Percentiles rank a stretch among this genome's conserved stretches.
phyloP scores from a whole-genome alignment of 257 asterid genomes.

The Fraxinus americana region DNA sequence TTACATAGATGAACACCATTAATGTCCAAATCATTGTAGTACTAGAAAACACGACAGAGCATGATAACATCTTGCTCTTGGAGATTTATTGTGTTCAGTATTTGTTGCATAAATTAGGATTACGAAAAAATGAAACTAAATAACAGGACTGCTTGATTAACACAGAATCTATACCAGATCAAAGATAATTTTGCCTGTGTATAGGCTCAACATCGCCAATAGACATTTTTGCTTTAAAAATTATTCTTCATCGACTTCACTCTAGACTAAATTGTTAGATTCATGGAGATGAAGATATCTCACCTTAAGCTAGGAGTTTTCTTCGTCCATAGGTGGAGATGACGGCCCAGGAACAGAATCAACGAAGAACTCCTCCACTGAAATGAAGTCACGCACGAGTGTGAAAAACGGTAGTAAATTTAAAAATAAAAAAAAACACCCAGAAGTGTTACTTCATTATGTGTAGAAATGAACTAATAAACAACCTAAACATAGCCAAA shows the following conservation, averaged over 20 bases:
- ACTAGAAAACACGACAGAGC: constrained; percentile 27
- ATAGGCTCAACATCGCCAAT: background rate
- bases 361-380: constrained; percentile 74
- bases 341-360: constrained; percentile 53
- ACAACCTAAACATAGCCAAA: background rate
- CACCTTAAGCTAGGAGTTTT: constrained; percentile 55
- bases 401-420: background rate
- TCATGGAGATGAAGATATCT: background rate
- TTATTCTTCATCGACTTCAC: constrained; percentile 25
- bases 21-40: background rate
- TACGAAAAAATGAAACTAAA: constrained; percentile 14
- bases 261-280: constrained; percentile 29
- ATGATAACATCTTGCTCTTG: constrained; percentile 33
- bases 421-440: background rate
- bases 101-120: constrained; percentile 26
- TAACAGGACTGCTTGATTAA: constrained; percentile 27
- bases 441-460: background rate
- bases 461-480: background rate
- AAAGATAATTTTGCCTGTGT: constrained; percentile 8
- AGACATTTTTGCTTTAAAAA: background rate
- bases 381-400: constrained; percentile 26
- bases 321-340: constrained; percentile 77
- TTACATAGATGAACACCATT: background rate
- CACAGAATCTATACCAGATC: constrained; percentile 23
- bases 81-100: constrained; percentile 29